Conservation (phyloP, 805 yeast genomes). For the Candida corydali region DNA sequence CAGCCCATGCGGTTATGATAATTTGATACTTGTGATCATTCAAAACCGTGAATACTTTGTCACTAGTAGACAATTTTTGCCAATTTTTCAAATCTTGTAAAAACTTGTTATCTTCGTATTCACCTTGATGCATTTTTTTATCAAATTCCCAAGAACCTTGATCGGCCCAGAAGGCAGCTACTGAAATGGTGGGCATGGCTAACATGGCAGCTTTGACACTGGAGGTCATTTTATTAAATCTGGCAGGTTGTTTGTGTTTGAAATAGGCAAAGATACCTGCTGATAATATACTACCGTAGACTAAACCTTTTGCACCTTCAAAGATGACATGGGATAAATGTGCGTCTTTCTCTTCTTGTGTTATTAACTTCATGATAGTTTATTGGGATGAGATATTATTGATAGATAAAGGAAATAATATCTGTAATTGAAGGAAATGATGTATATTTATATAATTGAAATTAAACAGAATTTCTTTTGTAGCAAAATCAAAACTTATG, state of each 20-base stretch:
- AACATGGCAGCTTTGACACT: constrained; percentile 35
- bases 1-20: constrained; percentile 36
- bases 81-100: constrained; percentile 34
- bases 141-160: constrained; percentile 44
- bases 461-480: too few relatives aligned
- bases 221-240: constrained; percentile 32
- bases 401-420: too few relatives aligned
- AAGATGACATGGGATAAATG: constrained; percentile 30
- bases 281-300: constrained; percentile 30
- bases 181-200: constrained; percentile 36
- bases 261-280: constrained; percentile 29
- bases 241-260: constrained; percentile 28
- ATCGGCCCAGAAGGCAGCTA: constrained; percentile 40
- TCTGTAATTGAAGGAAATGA: too few relatives aligned
- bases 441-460: too few relatives aligned
- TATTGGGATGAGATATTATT: too few relatives aligned
- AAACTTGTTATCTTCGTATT: constrained; percentile 21
- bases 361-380: constrained; percentile 41
- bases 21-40: constrained; percentile 33
- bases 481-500: too few relatives aligned
- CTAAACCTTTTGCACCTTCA: constrained; percentile 37
- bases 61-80: constrained; percentile 27
- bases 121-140: constrained; percentile 29
- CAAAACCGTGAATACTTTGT: constrained; percentile 25
- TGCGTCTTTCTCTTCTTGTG: constrained; percentile 36